Evolutionary conservation across 257 asterid genomes (phyloP).

Genomic region (Datura wrightii): DNA sequence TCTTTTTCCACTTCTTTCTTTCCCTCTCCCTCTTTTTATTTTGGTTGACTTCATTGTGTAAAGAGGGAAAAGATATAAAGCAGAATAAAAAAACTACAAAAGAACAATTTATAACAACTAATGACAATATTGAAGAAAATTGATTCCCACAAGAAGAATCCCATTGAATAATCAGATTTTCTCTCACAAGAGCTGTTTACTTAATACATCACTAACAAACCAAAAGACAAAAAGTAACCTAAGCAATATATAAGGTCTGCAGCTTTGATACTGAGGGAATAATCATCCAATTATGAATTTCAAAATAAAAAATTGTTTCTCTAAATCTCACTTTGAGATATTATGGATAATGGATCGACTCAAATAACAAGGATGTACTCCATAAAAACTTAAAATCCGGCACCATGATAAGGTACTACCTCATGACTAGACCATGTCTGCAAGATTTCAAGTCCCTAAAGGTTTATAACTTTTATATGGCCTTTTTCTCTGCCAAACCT

Average conservation of each 20-base stretch:
- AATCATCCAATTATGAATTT: not conserved
- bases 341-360: not conserved
- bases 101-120: not conserved
- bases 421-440: slow-evolving; percentile 39
- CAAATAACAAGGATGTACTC: slow-evolving; percentile 30
- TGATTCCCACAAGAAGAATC: not conserved
- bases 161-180: not conserved
- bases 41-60: not conserved
- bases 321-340: not conserved
- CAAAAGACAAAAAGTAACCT: not conserved
- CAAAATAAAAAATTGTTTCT: not conserved
- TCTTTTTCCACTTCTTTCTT: not conserved
- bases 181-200: not conserved
- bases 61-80: not conserved
- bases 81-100: not conserved
- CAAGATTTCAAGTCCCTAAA: slow-evolving; percentile 27
- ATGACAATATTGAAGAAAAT: not conserved
- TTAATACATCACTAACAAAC: not conserved
- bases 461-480: not conserved
- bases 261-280: slow-evolving; percentile 4
- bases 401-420: slow-evolving; percentile 37
- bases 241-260: not conserved
- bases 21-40: slow-evolving; percentile 1
- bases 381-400: slow-evolving; percentile 37
- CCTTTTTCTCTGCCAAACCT: not conserved